Base-by-base conservation (phyloP, 164 flowering plant genomes). In the Tetracentron sinense region DNA sequence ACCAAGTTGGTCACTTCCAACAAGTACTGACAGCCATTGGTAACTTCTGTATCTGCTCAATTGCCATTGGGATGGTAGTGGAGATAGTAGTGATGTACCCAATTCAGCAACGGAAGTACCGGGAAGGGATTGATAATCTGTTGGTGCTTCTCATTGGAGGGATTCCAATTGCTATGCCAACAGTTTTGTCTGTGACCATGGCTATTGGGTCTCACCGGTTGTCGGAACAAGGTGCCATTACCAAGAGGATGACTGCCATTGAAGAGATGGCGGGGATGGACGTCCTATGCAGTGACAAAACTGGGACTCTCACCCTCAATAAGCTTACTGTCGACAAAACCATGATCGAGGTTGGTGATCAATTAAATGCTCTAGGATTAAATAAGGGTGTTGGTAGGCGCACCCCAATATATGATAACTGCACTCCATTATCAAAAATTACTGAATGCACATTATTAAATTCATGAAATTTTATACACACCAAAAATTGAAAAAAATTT, bases 181-280 rank as follows among this genome's bases (percentile, higher is more conserved):
- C 97, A 0, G 97, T 91, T 10, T 79, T 88, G 67, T 91, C 97
- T 0, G 96, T 91, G 67, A 91, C 96, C 12, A 91, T 91, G 97
- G 97, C 97, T 60, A 89, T 92, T 64, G 98, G 96, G 19, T 92
- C 98, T 29, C 96, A 92, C 69, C 74, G 90, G 44, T 72, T 92
- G 22, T 86, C 96, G 0, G 69, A 91, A 67, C 97, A 91, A 66
- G 98, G 98, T n/a, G 98, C 98, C 68, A 89, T 92, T 65, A 92
- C 98, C 26, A 89, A 92, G 83, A 84, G 98, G 70, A 87, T 92
- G 98, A 87, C 98, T n/a, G 98, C 98, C 65, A 92, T 92, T 63
- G 96, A 92, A 69, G 97, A 89, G 64, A 91, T 91, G 97, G 96
- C 97, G 12, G 97, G 97, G 0, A 89, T 91, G 96, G 97, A 91